Percentiles rank a stretch among this genome's conserved stretches.
These are phyloP conservation scores for Asterionellopsis glacialis DNA, from an alignment of 108 stramenopile species.

Conservation along the genomic window DNA sequence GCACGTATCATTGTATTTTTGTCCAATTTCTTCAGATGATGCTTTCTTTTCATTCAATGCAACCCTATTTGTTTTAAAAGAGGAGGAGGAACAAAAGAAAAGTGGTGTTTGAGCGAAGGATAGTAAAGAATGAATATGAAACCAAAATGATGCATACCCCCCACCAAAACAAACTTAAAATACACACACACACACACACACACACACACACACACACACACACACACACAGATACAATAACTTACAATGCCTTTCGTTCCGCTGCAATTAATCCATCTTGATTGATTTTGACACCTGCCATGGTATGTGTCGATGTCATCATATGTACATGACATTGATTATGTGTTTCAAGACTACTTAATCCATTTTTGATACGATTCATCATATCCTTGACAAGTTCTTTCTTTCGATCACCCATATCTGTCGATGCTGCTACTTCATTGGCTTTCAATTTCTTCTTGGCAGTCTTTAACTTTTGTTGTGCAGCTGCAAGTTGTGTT, in stretches of 20 bases:
- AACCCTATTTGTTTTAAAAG: background rate
- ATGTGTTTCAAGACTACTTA: slow-evolving; percentile 42
- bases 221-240: no score
- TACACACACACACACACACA: no score
- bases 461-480: slow-evolving; percentile 36
- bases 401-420: slow-evolving; percentile 56
- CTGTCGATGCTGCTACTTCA: slow-evolving; percentile 40
- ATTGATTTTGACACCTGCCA: slow-evolving; percentile 47
- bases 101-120: background rate
- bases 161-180: no score
- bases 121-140: background rate
- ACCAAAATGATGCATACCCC: background rate
- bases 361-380: slow-evolving; percentile 30
- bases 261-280: slow-evolving; percentile 35
- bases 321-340: slow-evolving; percentile 38
- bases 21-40: slow-evolving; percentile 2
- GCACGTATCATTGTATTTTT: slow-evolving; percentile 1
- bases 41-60: slow-evolving; percentile 11
- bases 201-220: background rate
- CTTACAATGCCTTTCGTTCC: slow-evolving; percentile 44
- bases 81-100: background rate
- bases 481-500: slow-evolving; percentile 17
- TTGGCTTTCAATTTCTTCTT: slow-evolving; percentile 52
- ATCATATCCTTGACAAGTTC: slow-evolving; percentile 34
- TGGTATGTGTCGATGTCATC: slow-evolving; percentile 38